Evolutionary conservation across 441 rosid genomes (phyloP).

Genomic region (Syzygium syzygioides): DNA sequence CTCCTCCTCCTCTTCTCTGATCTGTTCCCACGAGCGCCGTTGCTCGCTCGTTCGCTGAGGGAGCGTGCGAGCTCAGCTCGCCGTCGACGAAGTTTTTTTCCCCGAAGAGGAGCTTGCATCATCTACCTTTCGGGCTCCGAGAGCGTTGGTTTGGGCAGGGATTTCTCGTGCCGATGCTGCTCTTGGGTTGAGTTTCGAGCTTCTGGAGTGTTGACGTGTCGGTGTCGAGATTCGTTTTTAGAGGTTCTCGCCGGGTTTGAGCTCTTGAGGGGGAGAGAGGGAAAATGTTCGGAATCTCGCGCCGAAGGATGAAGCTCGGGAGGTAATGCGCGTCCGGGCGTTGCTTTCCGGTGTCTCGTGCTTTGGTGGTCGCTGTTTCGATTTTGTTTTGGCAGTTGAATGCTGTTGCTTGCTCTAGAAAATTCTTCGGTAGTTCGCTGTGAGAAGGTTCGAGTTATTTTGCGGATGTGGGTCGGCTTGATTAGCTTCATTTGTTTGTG

Average conservation of each 20-base stretch:
- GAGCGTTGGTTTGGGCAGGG: not conserved
- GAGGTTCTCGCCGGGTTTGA: not conserved
- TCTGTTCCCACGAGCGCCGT: not conserved
- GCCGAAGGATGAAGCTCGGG: constrained; percentile 3
- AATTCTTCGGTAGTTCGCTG: not conserved
- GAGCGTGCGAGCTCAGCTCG: not conserved
- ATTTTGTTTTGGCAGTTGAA: not conserved
- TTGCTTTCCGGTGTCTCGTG: not conserved
- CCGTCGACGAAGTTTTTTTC: not conserved
- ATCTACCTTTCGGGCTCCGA: not conserved
- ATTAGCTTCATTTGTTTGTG: not conserved
- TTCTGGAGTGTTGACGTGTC: not conserved
- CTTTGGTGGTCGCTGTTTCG: not conserved
- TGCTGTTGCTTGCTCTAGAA: not conserved
- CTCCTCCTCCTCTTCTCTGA: not conserved
- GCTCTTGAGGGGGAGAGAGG: not conserved
- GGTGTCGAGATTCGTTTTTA: not conserved
- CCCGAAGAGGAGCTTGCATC: not conserved
- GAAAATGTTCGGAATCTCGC: constrained; percentile 1
- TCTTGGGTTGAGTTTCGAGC: not conserved
- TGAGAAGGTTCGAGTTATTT: not conserved
- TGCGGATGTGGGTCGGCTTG: not conserved
- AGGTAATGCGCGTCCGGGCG: not conserved
- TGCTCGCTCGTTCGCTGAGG: not conserved
- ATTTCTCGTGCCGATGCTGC: not conserved